phyloP scores from a whole-genome alignment of 441 rosid species.

The Metrosideros polymorpha region DNA sequence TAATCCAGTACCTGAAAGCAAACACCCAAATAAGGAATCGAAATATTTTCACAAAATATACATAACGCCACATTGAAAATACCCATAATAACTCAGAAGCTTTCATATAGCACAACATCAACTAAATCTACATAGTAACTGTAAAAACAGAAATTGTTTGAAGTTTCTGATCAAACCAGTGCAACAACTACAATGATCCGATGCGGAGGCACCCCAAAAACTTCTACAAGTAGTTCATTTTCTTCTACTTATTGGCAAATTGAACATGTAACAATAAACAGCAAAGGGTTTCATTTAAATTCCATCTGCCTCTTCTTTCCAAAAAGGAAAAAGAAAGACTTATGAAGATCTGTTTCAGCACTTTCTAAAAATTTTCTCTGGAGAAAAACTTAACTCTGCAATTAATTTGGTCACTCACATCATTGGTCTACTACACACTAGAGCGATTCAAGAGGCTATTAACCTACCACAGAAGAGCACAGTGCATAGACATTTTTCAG shows the following conservation, averaged over 20 bases:
- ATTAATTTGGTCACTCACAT: background rate
- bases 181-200: background rate
- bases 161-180: background rate
- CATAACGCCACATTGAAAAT: background rate
- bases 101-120: background rate
- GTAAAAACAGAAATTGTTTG: background rate
- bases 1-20: constrained; percentile 75
- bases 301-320: background rate
- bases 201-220: background rate
- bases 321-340: background rate
- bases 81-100: background rate
- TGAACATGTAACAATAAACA: background rate
- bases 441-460: background rate
- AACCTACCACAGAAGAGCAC: background rate
- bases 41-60: background rate
- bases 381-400: background rate
- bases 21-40: background rate
- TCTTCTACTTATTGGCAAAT: background rate
- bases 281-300: background rate
- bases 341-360: background rate
- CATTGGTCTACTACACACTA: background rate
- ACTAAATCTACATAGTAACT: background rate
- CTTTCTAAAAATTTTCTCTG: background rate
- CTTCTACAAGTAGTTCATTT: background rate
- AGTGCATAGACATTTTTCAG: background rate